phyloP scores from a whole-genome alignment of 768 basidiomycete genomes.

The Xerocomellus dryophilus region DNA sequence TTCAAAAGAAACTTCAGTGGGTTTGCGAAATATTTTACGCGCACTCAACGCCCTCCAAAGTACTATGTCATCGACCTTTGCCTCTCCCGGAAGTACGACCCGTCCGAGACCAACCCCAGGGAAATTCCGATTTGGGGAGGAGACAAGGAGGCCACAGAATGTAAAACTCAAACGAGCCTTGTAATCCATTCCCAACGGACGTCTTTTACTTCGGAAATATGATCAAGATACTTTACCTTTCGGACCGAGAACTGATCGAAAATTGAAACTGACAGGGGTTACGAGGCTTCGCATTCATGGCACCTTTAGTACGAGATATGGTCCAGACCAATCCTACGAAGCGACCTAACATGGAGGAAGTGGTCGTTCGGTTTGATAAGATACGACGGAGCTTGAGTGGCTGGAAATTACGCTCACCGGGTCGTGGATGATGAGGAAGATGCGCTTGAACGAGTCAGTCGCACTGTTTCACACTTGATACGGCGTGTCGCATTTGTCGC shows the following conservation, averaged over 20 bases:
- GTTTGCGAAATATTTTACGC: too few relatives aligned
- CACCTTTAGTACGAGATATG: conserved; percentile 35
- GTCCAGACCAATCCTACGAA: conserved; percentile 30
- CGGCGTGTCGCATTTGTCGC: conserved; percentile 13
- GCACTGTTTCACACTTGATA: conserved; percentile 13
- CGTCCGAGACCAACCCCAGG: conserved; percentile 24
- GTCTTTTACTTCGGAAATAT: conserved; percentile 42
- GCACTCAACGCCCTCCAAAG: neutral
- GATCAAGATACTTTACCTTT: conserved; percentile 15
- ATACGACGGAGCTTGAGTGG: conserved; percentile 16
- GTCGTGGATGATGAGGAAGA: neutral
- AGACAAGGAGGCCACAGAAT: conserved; percentile 41
- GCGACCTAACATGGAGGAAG: conserved; percentile 36
- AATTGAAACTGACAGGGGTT: neutral
- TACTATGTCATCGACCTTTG: conserved; percentile 29
- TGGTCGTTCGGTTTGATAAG: conserved; percentile 27
- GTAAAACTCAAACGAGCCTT: conserved; percentile 14
- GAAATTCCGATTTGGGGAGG: conserved; percentile 35
- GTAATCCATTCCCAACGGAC: conserved; percentile 41
- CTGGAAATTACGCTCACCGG: neutral
- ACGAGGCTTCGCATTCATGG: conserved; percentile 29
- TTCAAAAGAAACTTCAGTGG: too few relatives aligned
- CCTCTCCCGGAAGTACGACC: conserved; percentile 29
- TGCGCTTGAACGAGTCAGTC: neutral
- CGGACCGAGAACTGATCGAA: neutral